A percentile compares a stretch with the other conserved stretches of the same genome.
phyloP scores from a whole-genome alignment of 2,329 filamentous ascomycete genomes.

The Aspergillus ochraceus region DNA sequence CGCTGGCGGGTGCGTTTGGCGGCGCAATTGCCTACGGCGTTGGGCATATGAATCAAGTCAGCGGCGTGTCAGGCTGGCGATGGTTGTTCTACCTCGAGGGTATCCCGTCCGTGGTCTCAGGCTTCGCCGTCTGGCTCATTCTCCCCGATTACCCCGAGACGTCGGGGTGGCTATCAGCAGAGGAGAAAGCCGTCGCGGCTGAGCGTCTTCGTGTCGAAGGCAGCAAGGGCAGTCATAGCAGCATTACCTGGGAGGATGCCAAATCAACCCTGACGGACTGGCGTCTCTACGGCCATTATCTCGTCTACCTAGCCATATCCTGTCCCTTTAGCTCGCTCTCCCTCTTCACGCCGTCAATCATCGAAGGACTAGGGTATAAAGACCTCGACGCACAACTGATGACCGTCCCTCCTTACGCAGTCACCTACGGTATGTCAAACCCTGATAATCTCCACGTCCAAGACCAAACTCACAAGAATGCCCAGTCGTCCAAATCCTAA shows the following conservation, averaged over 20 bases:
- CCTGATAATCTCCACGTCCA: too few relatives aligned
- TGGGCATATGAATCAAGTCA: background rate
- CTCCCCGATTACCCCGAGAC: background rate
- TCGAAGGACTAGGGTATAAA: background rate
- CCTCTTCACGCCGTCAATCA: background rate
- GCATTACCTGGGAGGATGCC: too few relatives aligned
- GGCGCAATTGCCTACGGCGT: background rate
- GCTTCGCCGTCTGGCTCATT: background rate
- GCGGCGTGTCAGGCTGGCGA: background rate
- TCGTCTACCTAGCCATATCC: too few relatives aligned
- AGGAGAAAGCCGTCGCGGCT: background rate
- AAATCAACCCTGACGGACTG: too few relatives aligned
- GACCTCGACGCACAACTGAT: background rate
- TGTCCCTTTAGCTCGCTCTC: background rate
- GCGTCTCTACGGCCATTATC: too few relatives aligned
- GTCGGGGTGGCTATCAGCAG: background rate
- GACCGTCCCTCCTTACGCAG: constrained; percentile 1
- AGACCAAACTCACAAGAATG: too few relatives aligned
- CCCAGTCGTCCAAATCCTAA: background rate
- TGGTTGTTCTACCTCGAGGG: constrained; percentile 4
- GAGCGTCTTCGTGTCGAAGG: too few relatives aligned
- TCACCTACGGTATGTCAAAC: background rate
- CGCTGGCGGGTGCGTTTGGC: constrained; percentile 1
- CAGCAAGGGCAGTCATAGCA: too few relatives aligned
- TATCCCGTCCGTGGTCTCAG: background rate